Conservation (phyloP, 495 filamentous ascomycete genomes). For the Tuber microsphaerosporum region DNA sequence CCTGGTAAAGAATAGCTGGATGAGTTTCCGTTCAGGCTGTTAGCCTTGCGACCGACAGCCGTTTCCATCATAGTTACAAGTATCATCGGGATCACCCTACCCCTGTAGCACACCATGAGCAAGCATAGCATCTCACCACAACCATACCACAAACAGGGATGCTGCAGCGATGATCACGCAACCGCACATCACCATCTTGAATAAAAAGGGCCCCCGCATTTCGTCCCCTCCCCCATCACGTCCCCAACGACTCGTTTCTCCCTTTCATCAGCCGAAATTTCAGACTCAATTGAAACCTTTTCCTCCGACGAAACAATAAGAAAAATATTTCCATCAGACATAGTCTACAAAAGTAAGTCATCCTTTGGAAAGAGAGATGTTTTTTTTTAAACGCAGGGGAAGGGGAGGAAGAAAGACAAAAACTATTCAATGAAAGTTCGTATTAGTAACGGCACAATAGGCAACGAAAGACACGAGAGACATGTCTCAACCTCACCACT, state of each 20-base stretch:
- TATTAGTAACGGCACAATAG: not conserved
- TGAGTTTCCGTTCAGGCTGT: not conserved
- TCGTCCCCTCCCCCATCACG: not conserved
- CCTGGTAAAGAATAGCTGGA: not conserved
- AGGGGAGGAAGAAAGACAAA: not conserved
- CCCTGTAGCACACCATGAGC: not conserved
- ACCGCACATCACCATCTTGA: not conserved
- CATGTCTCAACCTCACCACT: slow-evolving; percentile 34
- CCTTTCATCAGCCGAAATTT: not conserved
- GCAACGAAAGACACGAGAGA: slow-evolving; percentile 11
- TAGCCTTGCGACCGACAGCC: not conserved
- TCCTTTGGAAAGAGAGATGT: not conserved
- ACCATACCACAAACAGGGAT: slow-evolving; percentile 1
- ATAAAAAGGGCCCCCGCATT: not conserved
- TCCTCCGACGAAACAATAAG: not conserved
- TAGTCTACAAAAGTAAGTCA: not conserved
- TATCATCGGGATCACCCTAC: not conserved
- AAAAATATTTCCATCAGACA: not conserved
- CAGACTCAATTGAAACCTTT: not conserved
- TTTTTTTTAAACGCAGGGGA: not conserved
- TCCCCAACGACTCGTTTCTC: not conserved
- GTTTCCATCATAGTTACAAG: not conserved
- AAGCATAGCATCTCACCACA: slow-evolving; percentile 3
- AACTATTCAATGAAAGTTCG: not conserved
- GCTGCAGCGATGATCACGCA: slow-evolving; percentile 2